Conservation (phyloP, 2,329 filamentous ascomycete genomes). For the Apiospora kogelbergensis region DNA sequence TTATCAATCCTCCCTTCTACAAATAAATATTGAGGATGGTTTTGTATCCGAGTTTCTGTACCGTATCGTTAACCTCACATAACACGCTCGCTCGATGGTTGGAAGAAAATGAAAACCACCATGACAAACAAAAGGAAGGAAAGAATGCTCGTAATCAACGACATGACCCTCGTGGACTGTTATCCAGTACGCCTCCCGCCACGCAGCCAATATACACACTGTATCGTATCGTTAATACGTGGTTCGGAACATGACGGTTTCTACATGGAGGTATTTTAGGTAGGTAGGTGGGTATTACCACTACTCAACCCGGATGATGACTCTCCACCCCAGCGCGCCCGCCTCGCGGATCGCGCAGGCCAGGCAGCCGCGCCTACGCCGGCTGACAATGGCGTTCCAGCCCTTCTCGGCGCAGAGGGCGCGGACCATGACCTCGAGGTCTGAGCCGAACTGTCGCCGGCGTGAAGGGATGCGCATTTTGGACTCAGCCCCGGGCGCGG, state of each 20-base stretch:
- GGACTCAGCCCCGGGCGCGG: slow-evolving; percentile 32
- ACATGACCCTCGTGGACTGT: neutral
- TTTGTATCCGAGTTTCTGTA: neutral
- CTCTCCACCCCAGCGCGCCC: slow-evolving; percentile 66
- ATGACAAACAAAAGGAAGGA: neutral
- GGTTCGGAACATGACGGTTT: neutral
- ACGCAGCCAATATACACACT: neutral
- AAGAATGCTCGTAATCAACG: neutral
- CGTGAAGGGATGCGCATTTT: slow-evolving; percentile 58
- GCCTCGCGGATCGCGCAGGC: slow-evolving; percentile 75
- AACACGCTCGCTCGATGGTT: neutral
- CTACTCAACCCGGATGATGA: slow-evolving; percentile 62
- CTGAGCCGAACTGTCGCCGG: slow-evolving; percentile 59
- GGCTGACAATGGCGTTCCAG: slow-evolving; percentile 71
- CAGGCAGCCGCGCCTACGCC: slow-evolving; percentile 67
- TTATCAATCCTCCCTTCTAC: neutral
- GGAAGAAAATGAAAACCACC: neutral
- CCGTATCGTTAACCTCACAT: neutral
- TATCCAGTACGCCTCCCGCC: neutral
- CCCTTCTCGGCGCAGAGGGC: slow-evolving; percentile 74
- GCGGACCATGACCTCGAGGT: slow-evolving; percentile 69
- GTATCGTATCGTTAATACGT: neutral
- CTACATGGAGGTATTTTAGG: neutral
- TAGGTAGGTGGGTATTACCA: neutral
- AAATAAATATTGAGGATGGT: neutral